Evolutionary conservation across 176 grass and related monocot genomes (phyloP).

Genomic region (Avena eriantha): DNA sequence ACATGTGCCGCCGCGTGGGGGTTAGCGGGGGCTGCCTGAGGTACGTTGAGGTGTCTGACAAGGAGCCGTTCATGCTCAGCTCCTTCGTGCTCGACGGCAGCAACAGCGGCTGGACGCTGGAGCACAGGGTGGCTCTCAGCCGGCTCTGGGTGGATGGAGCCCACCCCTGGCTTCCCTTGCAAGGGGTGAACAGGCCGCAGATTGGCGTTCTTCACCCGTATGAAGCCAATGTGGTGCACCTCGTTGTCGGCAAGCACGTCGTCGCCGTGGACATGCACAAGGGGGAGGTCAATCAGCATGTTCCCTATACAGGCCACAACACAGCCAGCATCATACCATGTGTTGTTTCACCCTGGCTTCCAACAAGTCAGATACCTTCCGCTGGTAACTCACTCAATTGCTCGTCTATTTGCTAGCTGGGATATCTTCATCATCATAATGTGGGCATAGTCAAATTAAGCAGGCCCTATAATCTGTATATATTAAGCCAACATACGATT

Average conservation of each 20-base stretch:
- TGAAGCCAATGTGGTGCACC: not conserved
- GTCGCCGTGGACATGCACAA: not conserved
- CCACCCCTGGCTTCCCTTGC: not conserved
- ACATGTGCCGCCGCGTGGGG: not conserved
- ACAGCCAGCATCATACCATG: not conserved
- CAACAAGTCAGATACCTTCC: not conserved
- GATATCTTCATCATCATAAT: not conserved
- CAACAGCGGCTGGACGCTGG: slow-evolving; percentile 24
- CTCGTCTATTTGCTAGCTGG: not conserved
- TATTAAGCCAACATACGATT: too few species aligned
- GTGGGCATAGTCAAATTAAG: not conserved
- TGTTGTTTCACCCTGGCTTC: not conserved
- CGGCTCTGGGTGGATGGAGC: not conserved
- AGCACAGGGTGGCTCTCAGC: slow-evolving; percentile 24
- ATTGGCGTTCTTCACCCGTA: not conserved
- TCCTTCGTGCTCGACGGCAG: slow-evolving; percentile 26
- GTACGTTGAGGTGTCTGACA: not conserved
- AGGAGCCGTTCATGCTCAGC: not conserved
- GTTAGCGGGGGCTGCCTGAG: not conserved
- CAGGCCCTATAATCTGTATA: not conserved
- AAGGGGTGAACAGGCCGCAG: not conserved
- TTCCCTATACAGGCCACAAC: not conserved
- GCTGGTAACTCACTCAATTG: not conserved
- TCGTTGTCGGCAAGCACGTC: not conserved
- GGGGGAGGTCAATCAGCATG: not conserved